Evolutionary conservation across 495 filamentous ascomycete genomes (phyloP), one percentile per base, ranked within the genome.

Genomic region (Penicillium antarcticum): DNA sequence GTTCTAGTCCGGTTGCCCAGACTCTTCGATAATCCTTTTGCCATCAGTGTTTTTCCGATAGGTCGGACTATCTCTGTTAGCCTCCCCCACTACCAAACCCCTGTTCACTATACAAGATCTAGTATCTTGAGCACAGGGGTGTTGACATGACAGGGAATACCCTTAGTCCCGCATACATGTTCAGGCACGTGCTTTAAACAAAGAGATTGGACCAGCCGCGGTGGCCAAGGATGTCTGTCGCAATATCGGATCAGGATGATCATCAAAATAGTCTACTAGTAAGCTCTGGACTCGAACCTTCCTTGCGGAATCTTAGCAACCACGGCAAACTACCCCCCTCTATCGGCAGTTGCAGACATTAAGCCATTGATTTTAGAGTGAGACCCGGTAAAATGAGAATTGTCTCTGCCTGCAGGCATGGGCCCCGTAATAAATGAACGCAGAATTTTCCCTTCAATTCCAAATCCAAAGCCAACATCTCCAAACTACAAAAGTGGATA

Each of bases 111-210:
- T 41, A 26, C 40, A 45, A 42, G 29, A 40, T 45, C 35, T 32
- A 29, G 23, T 29, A 29, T 24, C 24, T 34, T 36, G 35, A 31
- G 29, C 12, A 44, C 46, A 39, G 39, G 53, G 48, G 40, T 8
- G 21, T 17, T 24, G n/a, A 33, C 23, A 50, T 24, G n/a, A 33
- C 23, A 50, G 31, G 39, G 32, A 21, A 38, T 36, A 17, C 37
- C 9, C 17, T 47, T 53, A 57, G 54, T 49, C 48, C 56, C 59
- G 62, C 62, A 65, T 48, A 48, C 23, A 21, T 13, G 18, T 29
- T 38, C n/a, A 52, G 62, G 46, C 62, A 65, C 62, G 62, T 65
- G 62, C 48, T 31, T 23, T 21, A 38, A 32, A 32, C 47, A 43
- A 57, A 43, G 40, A 46, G 32, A 26, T 4, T 3, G 10, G 29